These are phyloP conservation scores for Clonostachys sp. DNA, from an alignment of 2,329 filamentous ascomycete genomes.

Conservation along the genomic window DNA sequence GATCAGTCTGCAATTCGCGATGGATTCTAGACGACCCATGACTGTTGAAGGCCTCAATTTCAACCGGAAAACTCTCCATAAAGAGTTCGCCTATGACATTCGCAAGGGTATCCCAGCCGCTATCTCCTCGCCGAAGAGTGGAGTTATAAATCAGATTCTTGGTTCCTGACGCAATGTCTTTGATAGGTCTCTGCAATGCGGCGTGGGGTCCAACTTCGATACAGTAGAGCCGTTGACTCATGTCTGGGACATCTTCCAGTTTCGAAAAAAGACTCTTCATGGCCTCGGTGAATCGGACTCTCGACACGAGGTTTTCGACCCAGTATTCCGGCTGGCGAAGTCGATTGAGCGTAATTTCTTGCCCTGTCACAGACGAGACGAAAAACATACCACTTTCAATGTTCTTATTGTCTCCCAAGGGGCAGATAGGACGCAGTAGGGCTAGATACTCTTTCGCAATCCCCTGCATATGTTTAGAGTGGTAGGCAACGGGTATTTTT, in stretches of 20 bases:
- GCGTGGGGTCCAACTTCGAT: neutral
- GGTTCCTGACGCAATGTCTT: neutral
- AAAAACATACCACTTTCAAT: neutral
- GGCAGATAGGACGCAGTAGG: neutral
- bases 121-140: too few species aligned
- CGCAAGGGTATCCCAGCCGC: too few species aligned
- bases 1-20: constrained; percentile 10
- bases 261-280: neutral
- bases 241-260: neutral
- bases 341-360: neutral
- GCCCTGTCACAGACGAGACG: neutral
- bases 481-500: constrained; percentile 7
- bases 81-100: too few species aligned
- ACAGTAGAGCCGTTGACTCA: too few species aligned
- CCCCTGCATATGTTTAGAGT: constrained; percentile 8
- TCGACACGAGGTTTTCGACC: constrained; percentile 22
- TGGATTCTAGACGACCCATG: too few species aligned
- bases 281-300: constrained; percentile 25
- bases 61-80: constrained; percentile 11
- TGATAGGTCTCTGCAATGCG: neutral
- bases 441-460: constrained; percentile 13
- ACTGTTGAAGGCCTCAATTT: constrained; percentile 35
- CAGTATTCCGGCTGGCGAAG: constrained; percentile 16
- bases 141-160: too few species aligned
- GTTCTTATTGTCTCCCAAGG: too few species aligned